phyloP scores from a whole-genome alignment of 2,329 filamentous ascomycete genomes.

The Monilinia fructigena region DNA sequence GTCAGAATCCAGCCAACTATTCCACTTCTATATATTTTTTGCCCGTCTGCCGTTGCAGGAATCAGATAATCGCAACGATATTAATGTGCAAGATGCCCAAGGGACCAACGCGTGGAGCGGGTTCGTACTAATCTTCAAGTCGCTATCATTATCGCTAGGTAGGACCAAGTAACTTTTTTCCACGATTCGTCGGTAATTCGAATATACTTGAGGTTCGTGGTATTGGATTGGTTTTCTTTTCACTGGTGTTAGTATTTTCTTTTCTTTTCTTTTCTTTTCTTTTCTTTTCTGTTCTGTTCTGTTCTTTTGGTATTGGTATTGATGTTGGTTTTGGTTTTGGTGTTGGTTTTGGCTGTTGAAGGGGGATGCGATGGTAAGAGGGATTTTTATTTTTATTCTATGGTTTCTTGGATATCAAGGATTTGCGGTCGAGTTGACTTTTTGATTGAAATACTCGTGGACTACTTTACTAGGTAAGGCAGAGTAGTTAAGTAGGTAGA shows the following conservation, averaged over 20 bases:
- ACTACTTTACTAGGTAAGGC: too few relatives aligned
- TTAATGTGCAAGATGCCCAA: conserved; percentile 11
- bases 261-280: too few relatives aligned
- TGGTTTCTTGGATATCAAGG: neutral
- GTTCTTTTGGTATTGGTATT: too few relatives aligned
- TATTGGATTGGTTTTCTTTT: neutral
- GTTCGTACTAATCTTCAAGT: conserved; percentile 26
- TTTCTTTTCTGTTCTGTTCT: too few relatives aligned
- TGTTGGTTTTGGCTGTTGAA: too few relatives aligned
- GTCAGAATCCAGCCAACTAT: conserved; percentile 11
- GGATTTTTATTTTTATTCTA: neutral
- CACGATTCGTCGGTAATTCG: neutral
- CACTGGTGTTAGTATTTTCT: neutral
- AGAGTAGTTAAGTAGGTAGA: too few relatives aligned
- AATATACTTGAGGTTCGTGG: neutral
- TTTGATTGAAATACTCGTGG: neutral
- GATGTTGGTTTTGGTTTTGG: too few relatives aligned
- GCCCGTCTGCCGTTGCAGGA: conserved; percentile 11
- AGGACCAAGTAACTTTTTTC: neutral
- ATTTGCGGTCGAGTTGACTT: conserved; percentile 2
- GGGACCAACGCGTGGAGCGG: conserved; percentile 24
- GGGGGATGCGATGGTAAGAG: too few relatives aligned
- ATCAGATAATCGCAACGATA: conserved; percentile 19
- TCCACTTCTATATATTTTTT: neutral
- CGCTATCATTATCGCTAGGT: conserved; percentile 27